Evolutionary conservation across 2,329 filamentous ascomycete genomes (phyloP).

Genomic region (Cordyceps fumosorosea): DNA sequence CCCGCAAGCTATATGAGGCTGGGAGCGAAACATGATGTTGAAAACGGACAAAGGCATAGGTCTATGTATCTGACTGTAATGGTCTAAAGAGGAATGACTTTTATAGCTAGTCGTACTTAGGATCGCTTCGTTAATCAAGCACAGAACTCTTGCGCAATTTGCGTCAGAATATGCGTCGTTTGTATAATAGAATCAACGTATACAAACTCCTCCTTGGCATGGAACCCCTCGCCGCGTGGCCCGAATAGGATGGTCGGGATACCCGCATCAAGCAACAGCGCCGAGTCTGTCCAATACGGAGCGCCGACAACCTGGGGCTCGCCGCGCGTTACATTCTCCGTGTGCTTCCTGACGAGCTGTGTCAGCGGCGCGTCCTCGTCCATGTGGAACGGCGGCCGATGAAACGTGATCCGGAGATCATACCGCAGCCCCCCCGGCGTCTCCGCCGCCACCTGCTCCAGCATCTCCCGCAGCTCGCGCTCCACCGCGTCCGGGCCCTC

Average conservation of each 20-base stretch:
- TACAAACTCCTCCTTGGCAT: slow-evolving; percentile 45
- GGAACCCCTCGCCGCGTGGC: slow-evolving; percentile 40
- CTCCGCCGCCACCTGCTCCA: slow-evolving; percentile 26
- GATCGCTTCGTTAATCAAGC: background rate
- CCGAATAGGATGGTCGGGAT: slow-evolving; percentile 42
- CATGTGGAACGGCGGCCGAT: slow-evolving; percentile 37
- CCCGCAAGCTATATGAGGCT: background rate
- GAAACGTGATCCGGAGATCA: slow-evolving; percentile 33
- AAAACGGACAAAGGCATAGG: background rate
- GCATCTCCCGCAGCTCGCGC: slow-evolving; percentile 30
- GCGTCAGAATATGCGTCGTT: slow-evolving; percentile 23
- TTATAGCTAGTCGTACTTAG: background rate
- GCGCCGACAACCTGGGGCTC: slow-evolving; percentile 23
- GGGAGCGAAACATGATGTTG: background rate
- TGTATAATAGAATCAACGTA: slow-evolving; percentile 35
- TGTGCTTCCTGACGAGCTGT: slow-evolving; percentile 23
- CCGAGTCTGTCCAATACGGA: slow-evolving; percentile 46
- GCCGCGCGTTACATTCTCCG: slow-evolving; percentile 22
- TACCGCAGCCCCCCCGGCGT: slow-evolving; percentile 33
- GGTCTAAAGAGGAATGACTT: background rate
- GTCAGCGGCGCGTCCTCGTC: slow-evolving; percentile 34
- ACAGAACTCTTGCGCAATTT: slow-evolving; percentile 26
- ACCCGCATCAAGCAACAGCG: slow-evolving; percentile 36
- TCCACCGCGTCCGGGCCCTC: slow-evolving; percentile 33
- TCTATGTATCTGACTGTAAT: background rate